Evolutionary conservation across 2,329 filamentous ascomycete species (phyloP).

Genomic region (Rhinocladiella mackenziei): DNA sequence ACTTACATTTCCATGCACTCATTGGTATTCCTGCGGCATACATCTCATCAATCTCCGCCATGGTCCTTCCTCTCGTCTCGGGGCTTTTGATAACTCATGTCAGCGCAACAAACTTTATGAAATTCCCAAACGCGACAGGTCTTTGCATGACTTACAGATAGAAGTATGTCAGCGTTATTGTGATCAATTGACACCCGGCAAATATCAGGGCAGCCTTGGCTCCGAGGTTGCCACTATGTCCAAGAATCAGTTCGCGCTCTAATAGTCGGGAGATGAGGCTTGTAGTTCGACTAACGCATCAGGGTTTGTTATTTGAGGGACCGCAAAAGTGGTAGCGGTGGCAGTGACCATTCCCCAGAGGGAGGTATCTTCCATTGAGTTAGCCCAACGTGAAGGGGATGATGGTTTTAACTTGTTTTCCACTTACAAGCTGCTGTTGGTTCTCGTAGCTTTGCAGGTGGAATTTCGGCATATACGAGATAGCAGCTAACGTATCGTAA

Average conservation of each 20-base stretch:
- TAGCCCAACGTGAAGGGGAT: conserved; percentile 42
- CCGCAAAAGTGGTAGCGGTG: conserved; percentile 37
- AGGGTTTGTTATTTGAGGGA: conserved; percentile 40
- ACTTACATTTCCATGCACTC: conserved; percentile 30
- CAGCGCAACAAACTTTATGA: not conserved
- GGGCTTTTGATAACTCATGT: no score
- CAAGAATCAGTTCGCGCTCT: no score
- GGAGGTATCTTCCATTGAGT: conserved; percentile 40
- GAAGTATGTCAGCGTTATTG: conserved; percentile 26
- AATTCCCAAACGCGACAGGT: not conserved
- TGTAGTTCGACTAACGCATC: no score
- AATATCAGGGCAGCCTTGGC: conserved; percentile 33
- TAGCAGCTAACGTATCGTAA: no score
- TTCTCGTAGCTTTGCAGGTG: no score
- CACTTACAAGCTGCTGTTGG: no score
- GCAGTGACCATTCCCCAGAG: conserved; percentile 38
- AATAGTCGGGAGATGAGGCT: no score
- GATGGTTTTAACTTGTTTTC: conserved; percentile 46
- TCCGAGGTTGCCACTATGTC: conserved; percentile 29
- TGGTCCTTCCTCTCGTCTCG: conserved; percentile 29
- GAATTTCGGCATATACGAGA: no score
- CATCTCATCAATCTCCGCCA: conserved; percentile 37
- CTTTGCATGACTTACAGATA: conserved; percentile 18
- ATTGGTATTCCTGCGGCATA: conserved; percentile 27
- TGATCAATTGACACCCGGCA: conserved; percentile 26